These are phyloP conservation scores for Cytidiella melzeri DNA, from an alignment of 768 basidiomycete genomes.

Conservation along the genomic window DNA sequence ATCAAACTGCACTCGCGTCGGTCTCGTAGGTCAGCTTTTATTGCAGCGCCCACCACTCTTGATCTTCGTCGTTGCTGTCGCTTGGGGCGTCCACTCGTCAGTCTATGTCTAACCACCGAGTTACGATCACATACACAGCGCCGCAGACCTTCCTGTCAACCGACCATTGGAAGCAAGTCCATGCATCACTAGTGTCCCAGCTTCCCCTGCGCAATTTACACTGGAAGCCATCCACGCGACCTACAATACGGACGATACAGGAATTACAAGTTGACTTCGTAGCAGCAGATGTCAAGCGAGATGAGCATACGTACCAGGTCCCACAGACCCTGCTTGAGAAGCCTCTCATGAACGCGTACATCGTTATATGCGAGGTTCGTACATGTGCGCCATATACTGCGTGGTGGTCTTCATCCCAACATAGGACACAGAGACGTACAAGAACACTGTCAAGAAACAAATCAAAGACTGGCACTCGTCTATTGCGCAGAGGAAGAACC, in stretches of 20 bases:
- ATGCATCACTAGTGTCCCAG: conserved; percentile 57
- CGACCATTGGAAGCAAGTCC: conserved; percentile 67
- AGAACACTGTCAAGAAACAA: conserved; percentile 68
- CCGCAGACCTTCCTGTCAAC: conserved; percentile 60
- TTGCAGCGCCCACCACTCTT: background rate
- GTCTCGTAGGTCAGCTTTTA: background rate
- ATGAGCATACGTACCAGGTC: conserved; percentile 71
- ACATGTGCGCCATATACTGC: conserved; percentile 4
- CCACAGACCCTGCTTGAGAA: conserved; percentile 76
- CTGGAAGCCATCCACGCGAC: conserved; percentile 76
- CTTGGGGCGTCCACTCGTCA: background rate
- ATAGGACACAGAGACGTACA: conserved; percentile 72
- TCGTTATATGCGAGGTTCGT: conserved; percentile 84
- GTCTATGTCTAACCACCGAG: conserved; percentile 39
- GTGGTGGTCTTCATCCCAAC: conserved; percentile 9
- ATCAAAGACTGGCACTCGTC: conserved; percentile 87
- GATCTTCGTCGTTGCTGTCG: background rate
- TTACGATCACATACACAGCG: conserved; percentile 64
- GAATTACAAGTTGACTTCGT: conserved; percentile 77
- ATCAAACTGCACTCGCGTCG: background rate
- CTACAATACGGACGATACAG: conserved; percentile 80
- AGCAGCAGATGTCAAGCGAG: conserved; percentile 58
- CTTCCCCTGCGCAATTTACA: conserved; percentile 86
- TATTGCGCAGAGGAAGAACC: conserved; percentile 64
- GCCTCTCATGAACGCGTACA: conserved; percentile 80